These are phyloP conservation scores for Podospora appendiculata DNA, from an alignment of 495 filamentous ascomycete species.

Conservation along the genomic window DNA sequence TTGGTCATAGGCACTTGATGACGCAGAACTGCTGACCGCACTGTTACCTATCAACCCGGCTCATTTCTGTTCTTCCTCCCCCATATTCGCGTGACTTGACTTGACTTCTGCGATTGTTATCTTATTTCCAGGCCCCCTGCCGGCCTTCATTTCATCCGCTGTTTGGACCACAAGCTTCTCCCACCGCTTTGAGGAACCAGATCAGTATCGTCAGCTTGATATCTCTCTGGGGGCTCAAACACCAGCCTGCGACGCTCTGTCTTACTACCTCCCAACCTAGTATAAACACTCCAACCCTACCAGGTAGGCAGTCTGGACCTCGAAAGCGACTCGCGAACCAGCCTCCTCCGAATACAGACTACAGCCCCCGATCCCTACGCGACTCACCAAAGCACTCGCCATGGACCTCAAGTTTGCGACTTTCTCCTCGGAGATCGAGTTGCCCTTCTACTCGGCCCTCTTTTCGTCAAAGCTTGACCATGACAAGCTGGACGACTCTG, in stretches of 20 bases:
- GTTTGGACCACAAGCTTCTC: no score
- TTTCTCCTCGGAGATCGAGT: slow-evolving; percentile 87
- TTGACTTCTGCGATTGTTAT: no score
- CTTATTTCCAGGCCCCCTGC: not conserved
- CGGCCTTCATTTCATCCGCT: no score
- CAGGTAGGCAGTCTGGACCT: no score
- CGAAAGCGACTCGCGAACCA: no score
- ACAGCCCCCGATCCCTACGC: not conserved
- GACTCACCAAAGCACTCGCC: not conserved
- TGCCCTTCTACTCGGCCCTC: slow-evolving; percentile 87
- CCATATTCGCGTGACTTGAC: not conserved
- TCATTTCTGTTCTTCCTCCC: not conserved
- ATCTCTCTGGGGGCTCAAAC: no score
- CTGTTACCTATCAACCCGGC: not conserved
- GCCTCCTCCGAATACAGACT: no score
- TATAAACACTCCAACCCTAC: no score
- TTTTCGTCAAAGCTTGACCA: slow-evolving; percentile 89
- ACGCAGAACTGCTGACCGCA: slow-evolving; percentile 5
- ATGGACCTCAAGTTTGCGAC: slow-evolving; percentile 58
- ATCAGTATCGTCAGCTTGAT: no score
- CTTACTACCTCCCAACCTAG: no score
- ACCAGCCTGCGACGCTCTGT: no score
- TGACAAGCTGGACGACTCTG: slow-evolving; percentile 91
- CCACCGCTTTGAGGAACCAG: no score
- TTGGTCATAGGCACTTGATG: slow-evolving; percentile 3